Evolutionary conservation across 2,329 filamentous ascomycete species (phyloP).

Genomic region (Penicillium hordei): DNA sequence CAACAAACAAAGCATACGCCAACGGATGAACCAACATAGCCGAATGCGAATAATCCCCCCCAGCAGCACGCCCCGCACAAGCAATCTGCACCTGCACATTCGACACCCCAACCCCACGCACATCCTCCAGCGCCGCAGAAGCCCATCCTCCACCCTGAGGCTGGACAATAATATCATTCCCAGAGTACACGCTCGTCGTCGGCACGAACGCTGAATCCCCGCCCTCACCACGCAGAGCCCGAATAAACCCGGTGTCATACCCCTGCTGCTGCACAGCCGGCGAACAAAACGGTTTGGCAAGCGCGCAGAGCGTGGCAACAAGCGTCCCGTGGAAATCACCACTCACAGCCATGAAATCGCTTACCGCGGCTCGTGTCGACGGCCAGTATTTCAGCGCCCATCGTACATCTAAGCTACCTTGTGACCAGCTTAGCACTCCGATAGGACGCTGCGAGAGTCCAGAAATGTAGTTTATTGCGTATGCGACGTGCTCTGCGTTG

Average conservation of each 20-base stretch:
- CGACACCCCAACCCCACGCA: neutral
- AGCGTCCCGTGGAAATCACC: constrained; percentile 4
- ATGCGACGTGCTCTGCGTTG: constrained; percentile 13
- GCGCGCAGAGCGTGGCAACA: neutral
- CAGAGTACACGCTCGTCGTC: constrained; percentile 5
- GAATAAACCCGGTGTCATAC: neutral
- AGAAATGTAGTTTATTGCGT: constrained; percentile 11
- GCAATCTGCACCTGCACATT: constrained; percentile 4
- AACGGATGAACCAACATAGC: constrained; percentile 3
- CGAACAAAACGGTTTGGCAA: neutral
- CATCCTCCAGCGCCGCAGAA: constrained; percentile 3
- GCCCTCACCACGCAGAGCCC: neutral
- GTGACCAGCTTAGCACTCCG: constrained; percentile 55
- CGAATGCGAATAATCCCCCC: constrained; percentile 7
- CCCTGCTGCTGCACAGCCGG: constrained; percentile 6
- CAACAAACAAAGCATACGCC: constrained; percentile 6
- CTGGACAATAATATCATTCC: neutral
- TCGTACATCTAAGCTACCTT: constrained; percentile 56
- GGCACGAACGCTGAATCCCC: constrained; percentile 7
- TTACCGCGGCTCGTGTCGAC: constrained; percentile 6
- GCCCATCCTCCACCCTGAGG: constrained; percentile 2
- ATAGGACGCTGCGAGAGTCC: constrained; percentile 32
- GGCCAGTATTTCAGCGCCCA: constrained; percentile 53
- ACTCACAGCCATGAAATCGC: constrained; percentile 3
- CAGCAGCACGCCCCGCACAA: neutral